Evolutionary conservation across 257 asterid genomes (phyloP).

Genomic region (Leonotis leonurus): DNA sequence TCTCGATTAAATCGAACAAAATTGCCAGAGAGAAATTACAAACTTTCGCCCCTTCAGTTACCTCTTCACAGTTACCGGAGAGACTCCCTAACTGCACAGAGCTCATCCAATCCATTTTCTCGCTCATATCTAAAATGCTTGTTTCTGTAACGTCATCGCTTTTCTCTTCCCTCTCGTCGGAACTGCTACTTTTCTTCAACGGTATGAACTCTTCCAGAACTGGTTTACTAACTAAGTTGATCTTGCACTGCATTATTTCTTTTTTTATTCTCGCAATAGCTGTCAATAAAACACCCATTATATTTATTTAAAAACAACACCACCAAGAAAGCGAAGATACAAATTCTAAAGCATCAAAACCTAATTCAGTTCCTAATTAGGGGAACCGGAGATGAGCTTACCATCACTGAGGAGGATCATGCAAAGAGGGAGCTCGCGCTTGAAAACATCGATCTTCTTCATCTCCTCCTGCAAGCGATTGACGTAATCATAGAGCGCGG

Average conservation of each 20-base stretch:
- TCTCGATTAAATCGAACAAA: neutral
- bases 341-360: neutral
- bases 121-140: conserved; percentile 11
- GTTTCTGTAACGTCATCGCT: conserved; percentile 11
- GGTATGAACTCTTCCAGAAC: conserved; percentile 46
- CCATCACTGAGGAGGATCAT: conserved; percentile 68
- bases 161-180: conserved; percentile 18
- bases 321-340: neutral
- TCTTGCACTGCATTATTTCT: conserved; percentile 29
- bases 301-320: neutral
- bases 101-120: conserved; percentile 64
- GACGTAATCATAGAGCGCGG: conserved; percentile 46
- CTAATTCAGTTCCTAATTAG: neutral
- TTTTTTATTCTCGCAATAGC: conserved; percentile 27
- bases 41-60: neutral
- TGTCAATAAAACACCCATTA: neutral
- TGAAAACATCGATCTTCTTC: conserved; percentile 84
- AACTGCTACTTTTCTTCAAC: conserved; percentile 22
- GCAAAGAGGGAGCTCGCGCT: conserved; percentile 73
- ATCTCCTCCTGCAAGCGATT: conserved; percentile 58
- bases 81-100: conserved; percentile 91
- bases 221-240: conserved; percentile 23
- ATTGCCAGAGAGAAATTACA: no score
- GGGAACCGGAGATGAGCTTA: conserved; percentile 9
- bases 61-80: conserved; percentile 44